Conservation (phyloP, 2,329 filamentous ascomycete species). For the Peltaster fructicola region DNA sequence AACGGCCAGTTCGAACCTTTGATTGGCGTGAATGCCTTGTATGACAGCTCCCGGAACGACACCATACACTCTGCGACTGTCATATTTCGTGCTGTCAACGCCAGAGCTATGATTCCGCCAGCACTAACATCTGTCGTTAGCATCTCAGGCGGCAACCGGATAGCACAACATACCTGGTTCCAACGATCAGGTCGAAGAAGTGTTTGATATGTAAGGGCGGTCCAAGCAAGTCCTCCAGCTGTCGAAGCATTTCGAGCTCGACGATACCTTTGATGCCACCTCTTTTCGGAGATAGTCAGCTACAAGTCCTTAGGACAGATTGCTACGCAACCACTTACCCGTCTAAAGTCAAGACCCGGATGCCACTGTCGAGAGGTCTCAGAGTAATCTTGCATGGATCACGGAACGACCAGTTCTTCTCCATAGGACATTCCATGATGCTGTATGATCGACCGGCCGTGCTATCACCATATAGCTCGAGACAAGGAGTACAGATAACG, state of each 20-base stretch:
- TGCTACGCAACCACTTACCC: slow-evolving; percentile 13
- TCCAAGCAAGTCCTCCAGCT: slow-evolving; percentile 21
- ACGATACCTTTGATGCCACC: slow-evolving; percentile 28
- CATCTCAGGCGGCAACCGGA: no score
- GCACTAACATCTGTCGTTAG: no score
- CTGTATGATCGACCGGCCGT: slow-evolving; percentile 2
- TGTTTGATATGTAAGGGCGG: slow-evolving; percentile 20
- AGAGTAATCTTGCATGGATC: slow-evolving; percentile 8
- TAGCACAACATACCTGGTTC: no score
- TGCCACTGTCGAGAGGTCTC: slow-evolving; percentile 21
- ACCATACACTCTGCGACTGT: slow-evolving; percentile 17
- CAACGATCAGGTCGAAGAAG: slow-evolving; percentile 31
- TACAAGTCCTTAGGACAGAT: slow-evolving; percentile 1
- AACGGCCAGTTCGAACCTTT: slow-evolving; percentile 3
- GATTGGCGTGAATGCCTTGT: slow-evolving; percentile 3
- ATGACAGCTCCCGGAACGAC: slow-evolving; percentile 16
- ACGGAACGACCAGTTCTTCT: slow-evolving; percentile 2
- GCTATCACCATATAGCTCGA: slow-evolving; percentile 15
- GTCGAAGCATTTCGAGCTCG: slow-evolving; percentile 22
- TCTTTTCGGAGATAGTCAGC: slow-evolving; percentile 10
- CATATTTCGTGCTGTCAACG: slow-evolving; percentile 11
- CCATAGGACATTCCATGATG: slow-evolving; percentile 13
- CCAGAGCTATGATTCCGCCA: slow-evolving; percentile 7
- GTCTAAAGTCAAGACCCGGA: slow-evolving; percentile 25
- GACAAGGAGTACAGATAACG: slow-evolving; percentile 23